A percentile compares a stretch with the other conserved stretches of the same genome.
phyloP scores from a whole-genome alignment of 2,329 filamentous ascomycete genomes.

The Cryphonectria japonica region DNA sequence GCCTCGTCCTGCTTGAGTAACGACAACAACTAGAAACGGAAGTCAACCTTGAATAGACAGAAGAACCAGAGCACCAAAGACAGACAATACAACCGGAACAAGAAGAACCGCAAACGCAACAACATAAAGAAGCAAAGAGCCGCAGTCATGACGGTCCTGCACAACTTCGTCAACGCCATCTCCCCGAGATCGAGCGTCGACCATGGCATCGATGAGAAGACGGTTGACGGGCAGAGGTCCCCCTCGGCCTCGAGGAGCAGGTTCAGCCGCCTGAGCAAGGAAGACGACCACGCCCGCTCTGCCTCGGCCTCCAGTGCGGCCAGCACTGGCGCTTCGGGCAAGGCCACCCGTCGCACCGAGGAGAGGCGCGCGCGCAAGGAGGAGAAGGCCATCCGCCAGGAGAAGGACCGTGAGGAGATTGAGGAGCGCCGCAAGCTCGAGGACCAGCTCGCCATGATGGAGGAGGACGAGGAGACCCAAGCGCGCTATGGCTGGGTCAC shows the following conservation, averaged over 20 bases:
- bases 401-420: slow-evolving; percentile 34
- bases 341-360: slow-evolving; percentile 31
- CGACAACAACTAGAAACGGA: background rate
- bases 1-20: background rate
- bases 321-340: slow-evolving; percentile 18
- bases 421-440: slow-evolving; percentile 40
- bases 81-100: background rate
- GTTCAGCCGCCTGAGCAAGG: slow-evolving; percentile 4
- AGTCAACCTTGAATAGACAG: background rate
- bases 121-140: background rate
- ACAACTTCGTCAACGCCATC: slow-evolving; percentile 27
- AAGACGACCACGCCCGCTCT: slow-evolving; percentile 14
- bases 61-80: background rate
- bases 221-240: background rate
- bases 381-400: slow-evolving; percentile 31
- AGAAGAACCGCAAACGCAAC: background rate
- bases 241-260: slow-evolving; percentile 18
- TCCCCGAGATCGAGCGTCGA: slow-evolving; percentile 28
- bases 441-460: slow-evolving; percentile 37
- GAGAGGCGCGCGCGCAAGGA: slow-evolving; percentile 41
- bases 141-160: slow-evolving; percentile 27
- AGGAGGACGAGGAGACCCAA: slow-evolving; percentile 38
- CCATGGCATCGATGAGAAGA: slow-evolving; percentile 18
- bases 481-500: slow-evolving; percentile 38
- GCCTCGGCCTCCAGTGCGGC: slow-evolving; percentile 11